Evolutionary conservation across 192 early-diverging fungal species (phyloP), one percentile per base, ranked within the genome.

Genomic region (Coemansia sp.): DNA sequence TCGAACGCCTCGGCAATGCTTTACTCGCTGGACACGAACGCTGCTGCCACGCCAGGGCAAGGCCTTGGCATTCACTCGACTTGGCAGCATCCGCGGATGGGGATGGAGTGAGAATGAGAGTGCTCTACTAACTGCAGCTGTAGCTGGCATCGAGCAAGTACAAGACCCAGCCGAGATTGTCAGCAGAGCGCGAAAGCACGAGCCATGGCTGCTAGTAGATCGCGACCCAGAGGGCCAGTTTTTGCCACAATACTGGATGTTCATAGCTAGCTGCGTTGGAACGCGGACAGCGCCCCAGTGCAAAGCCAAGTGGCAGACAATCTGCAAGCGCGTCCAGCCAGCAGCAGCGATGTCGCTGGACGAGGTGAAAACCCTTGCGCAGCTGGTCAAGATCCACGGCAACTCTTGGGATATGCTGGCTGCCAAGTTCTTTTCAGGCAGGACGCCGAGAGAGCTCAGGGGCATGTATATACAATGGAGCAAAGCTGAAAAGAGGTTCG

Each of bases 241-340:
- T n/a, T 35, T 30, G 26, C 63, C 67, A n/a, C 52, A 68, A 32
- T 82, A 62, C 50, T 82, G 80, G 80, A 37, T 33, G 19, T 71
- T 64, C 35, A 37, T 77, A 32, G 71, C 80, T 21, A 68, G 75
- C 63, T 62, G 57, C 0, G 80, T 82, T 16, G 64, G 64, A 26
- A 77, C 80, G 37, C 63, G 80, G 38, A 76, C 80, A 21, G 44
- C 80, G 2, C 14, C 52, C n/a, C 80, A 82, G 40, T 82, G 80
- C 60, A 33, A 40, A 2, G 9, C 33, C 8, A 82, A 68, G 55
- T 77, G 72, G 79, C 38, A 42, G 8, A 35, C 6, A 23, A 33
- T 71, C 14, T 58, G 23, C 26, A 19, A 30, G 14, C 17, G 17
- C 35, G n/a, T 23, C 26, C 23, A 59, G n/a, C 42, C 13, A 39